phyloP scores from a whole-genome alignment of 257 asterid genomes.

The Nicotiana attenuata region DNA sequence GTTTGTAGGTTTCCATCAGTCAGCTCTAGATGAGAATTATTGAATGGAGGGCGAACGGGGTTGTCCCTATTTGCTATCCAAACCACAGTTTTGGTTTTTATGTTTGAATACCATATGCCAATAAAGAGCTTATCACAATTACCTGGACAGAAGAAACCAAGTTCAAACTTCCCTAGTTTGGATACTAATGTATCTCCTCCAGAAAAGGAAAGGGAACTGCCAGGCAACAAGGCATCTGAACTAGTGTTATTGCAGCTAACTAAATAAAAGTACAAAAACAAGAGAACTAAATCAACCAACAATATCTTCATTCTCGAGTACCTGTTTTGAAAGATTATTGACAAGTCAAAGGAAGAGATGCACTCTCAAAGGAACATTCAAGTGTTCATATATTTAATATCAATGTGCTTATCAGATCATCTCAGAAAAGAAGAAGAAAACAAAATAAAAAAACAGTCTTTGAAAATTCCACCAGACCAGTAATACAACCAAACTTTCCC shows the following conservation, averaged over 20 bases:
- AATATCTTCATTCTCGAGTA: background rate
- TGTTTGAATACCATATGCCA: constrained; percentile 41
- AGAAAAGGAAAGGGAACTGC: background rate
- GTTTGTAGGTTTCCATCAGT: background rate
- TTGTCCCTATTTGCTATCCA: constrained; percentile 37
- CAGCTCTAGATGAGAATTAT: background rate
- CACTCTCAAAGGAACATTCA: background rate
- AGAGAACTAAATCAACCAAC: background rate
- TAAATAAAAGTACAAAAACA: background rate
- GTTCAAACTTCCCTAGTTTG: constrained; percentile 4
- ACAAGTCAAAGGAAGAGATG: background rate
- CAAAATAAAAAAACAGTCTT: background rate
- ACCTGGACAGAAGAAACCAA: constrained; percentile 30
- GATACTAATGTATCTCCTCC: constrained; percentile 6
- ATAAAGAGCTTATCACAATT: constrained; percentile 18
- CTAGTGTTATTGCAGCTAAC: background rate
- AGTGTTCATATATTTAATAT: background rate
- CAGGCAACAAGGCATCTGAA: background rate
- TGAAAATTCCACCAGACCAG: background rate
- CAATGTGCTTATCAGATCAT: background rate
- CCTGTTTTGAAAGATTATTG: background rate
- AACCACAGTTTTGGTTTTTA: constrained; percentile 24
- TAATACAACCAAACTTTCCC: background rate
- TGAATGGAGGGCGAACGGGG: constrained; percentile 11
- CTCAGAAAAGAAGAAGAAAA: background rate